phyloP scores from a whole-genome alignment of 768 basidiomycete species.

The Leccinum ochraceum region DNA sequence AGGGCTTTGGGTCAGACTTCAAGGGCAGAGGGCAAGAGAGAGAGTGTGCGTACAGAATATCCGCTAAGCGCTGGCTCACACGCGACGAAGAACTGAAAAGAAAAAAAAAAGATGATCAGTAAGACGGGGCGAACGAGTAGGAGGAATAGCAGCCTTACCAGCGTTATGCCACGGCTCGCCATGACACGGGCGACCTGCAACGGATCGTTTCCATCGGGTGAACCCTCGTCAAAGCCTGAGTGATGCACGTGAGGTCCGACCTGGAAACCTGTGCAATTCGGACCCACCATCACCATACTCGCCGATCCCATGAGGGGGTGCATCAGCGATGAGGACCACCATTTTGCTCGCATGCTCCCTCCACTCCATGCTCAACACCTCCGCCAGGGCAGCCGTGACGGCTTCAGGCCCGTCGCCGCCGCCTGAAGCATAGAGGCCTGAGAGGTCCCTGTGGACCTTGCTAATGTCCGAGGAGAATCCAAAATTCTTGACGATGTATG shows the following conservation, averaged over 20 bases:
- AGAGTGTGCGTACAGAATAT: slow-evolving; percentile 63
- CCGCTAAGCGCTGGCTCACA: slow-evolving; percentile 96
- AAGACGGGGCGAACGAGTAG: not conserved
- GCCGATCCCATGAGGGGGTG: slow-evolving; percentile 96
- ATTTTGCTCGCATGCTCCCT: slow-evolving; percentile 87
- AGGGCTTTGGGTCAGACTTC: slow-evolving; percentile 16
- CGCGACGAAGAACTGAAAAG: slow-evolving; percentile 90
- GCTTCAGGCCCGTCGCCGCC: slow-evolving; percentile 97
- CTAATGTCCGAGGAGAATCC: slow-evolving; percentile 92
- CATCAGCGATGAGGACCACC: slow-evolving; percentile 96
- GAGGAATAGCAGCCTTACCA: slow-evolving; percentile 51
- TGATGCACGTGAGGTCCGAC: slow-evolving; percentile 16
- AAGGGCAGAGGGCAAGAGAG: slow-evolving; percentile 19
- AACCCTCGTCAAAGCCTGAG: slow-evolving; percentile 88
- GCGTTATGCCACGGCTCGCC: slow-evolving; percentile 87
- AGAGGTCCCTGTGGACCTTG: slow-evolving; percentile 82
- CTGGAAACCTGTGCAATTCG: not conserved
- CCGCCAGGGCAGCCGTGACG: slow-evolving; percentile 89
- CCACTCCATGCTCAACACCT: slow-evolving; percentile 91
- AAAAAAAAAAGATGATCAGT: slow-evolving; percentile 12
- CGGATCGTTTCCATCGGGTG: slow-evolving; percentile 93
- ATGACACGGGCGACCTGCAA: slow-evolving; percentile 83
- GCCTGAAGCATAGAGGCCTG: slow-evolving; percentile 82
- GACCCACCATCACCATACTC: slow-evolving; percentile 91
- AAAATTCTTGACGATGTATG: slow-evolving; percentile 91